Evolutionary conservation across 805 yeast species (phyloP), one percentile per base, ranked within the genome.

Genomic region (Debaryomyces hansenii): DNA sequence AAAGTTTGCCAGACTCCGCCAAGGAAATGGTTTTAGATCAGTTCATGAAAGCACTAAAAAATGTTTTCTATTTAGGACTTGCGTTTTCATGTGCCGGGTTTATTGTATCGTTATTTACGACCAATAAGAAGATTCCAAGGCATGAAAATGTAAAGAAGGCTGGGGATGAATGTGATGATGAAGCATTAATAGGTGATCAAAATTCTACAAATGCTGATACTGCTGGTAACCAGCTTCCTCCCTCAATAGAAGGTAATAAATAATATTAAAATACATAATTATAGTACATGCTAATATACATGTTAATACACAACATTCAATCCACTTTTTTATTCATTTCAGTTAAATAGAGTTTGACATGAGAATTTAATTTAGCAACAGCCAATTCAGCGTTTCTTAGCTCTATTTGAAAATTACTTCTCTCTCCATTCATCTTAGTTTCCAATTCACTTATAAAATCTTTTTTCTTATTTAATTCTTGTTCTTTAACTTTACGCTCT

Each of bases 361-460:
- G 85, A 8, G 80, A 69, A 47, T 79, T 79, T 46, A 85, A 69
- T 48, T 75, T 69, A 18, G 80, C 75, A 45, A 82, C 69, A 54
- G 83, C 86, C 42, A 70, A 59, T 46, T 78, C 79, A 7, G 83
- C 72, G 32, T 72, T 77, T 49, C 77, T 72, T 41, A 77, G 70
- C 53, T 85, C 90, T 20, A 57, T 58, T 42, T 81, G 81, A 49
- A 76, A 78, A 12, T 74, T 77, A 34, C 63, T 62, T 49, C 70
- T 65, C 57, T 39, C 60, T 54, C 54, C 72, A 61, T 54, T 54
- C 44, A 64, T 74, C 55, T 67, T 75, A 47, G 61, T 67, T 63
- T 70, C 82, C 44, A 66, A 64, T 46, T 57, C 71, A 37, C 66
- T 67, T 15, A 82, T 79, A 43, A 75, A 70, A 11, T 71, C 67